Evolutionary conservation across 2,329 filamentous ascomycete species (phyloP), one percentile per base, ranked within the genome.

Genomic region (Cadophora gregata): DNA sequence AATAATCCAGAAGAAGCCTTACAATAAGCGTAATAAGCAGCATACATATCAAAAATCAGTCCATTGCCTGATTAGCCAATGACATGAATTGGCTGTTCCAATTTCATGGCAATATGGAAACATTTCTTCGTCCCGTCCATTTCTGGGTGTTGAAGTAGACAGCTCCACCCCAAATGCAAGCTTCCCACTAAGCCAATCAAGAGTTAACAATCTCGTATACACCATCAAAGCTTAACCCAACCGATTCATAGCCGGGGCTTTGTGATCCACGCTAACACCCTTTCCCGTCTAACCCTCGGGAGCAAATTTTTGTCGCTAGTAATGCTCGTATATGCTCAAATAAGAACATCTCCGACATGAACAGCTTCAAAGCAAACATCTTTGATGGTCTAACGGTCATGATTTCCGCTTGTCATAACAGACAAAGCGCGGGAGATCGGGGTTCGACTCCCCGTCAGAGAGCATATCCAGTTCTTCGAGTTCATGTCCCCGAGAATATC

Each of bases 341-440:
- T 47, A 33, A 60, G 29, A 1, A 3, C 0, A 1, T 21, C 21
- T 5, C 1, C 21, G 7, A 3, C 21, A 60, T 36, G 24, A 56
- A 55, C 14, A 55, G n/a, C 60, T 42, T 16, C 47, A 38, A 33
- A 62, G 55, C 47, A 33, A 33, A 38, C 31, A 64, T 75, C 74
- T 74, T 73, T 74, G 73, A 77, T 77, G 75, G 75, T 77, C 75
- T 77, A 77, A 77, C 74, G 75, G 76, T 77, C 69, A 77, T 77
- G 76, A 78, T 77, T 77, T 77, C 76, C 75, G 76, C 76, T 77
- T 77, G 75, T 77, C 76, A 78, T 66, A 33, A 10, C 25, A 25
- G 51, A 62, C 61, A 68, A 66, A 16, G 48, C 69, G 69, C 69
- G 65, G 69, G 69, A 71, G 69, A 71, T 67, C 69, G 68, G 70